These are phyloP conservation scores for Trichaptum fuscoviolaceum DNA, from an alignment of 768 basidiomycete genomes.

Conservation along the genomic window DNA sequence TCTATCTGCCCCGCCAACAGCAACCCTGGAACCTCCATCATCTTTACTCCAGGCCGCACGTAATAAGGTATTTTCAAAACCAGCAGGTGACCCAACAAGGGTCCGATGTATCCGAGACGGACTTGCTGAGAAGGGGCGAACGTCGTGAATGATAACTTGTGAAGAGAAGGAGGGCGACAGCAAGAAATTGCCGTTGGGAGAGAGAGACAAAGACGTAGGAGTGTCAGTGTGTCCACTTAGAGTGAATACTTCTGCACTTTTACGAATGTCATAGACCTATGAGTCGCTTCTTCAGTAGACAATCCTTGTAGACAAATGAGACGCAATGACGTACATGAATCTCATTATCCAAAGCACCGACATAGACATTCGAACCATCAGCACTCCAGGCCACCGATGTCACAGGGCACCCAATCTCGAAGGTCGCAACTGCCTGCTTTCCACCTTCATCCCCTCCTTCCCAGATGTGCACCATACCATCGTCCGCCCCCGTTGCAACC, in stretches of 20 bases:
- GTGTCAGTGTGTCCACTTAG: constrained; percentile 88
- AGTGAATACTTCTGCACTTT: constrained; percentile 72
- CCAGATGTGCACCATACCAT: constrained; percentile 90
- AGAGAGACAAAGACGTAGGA: constrained; percentile 87
- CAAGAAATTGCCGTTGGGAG: constrained; percentile 82
- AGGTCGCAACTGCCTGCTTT: constrained; percentile 73
- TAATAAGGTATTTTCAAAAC: constrained; percentile 87
- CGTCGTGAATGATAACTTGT: constrained; percentile 83
- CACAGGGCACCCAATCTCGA: constrained; percentile 84
- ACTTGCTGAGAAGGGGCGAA: constrained; percentile 88
- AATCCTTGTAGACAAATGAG: constrained; percentile 11
- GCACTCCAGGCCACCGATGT: constrained; percentile 90
- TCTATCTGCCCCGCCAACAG: constrained; percentile 86
- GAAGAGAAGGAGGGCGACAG: constrained; percentile 91
- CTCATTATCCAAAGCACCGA: constrained; percentile 94
- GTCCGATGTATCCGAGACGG: constrained; percentile 77
- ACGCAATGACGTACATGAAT: constrained; percentile 66
- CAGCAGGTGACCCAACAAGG: constrained; percentile 82
- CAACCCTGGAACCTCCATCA: constrained; percentile 75
- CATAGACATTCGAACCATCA: constrained; percentile 84
- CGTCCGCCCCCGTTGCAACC: constrained; percentile 84
- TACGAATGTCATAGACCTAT: constrained; percentile 88
- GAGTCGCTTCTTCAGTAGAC: constrained; percentile 5
- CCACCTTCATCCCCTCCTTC: constrained; percentile 72
- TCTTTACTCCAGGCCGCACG: constrained; percentile 84